Evolutionary conservation across 495 filamentous ascomycete species (phyloP).

Genomic region (Tuber brumale): DNA sequence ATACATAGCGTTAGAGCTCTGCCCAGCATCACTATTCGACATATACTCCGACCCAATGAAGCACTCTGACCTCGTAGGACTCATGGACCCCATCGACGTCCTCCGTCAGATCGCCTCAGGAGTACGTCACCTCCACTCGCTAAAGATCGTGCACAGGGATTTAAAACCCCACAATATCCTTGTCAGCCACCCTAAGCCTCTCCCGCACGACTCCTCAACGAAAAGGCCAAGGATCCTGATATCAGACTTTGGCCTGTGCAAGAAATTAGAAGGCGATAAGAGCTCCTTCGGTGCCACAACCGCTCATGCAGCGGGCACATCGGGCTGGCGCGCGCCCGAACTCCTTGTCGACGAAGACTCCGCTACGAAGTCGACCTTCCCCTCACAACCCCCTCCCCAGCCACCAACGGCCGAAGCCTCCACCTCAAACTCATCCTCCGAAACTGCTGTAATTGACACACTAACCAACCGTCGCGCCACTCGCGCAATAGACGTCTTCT

Average conservation of each 20-base stretch:
- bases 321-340: conserved; percentile 93
- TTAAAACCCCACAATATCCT: conserved; percentile 97
- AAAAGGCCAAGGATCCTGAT: conserved; percentile 73
- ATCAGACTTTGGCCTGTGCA: conserved; percentile 95
- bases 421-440: conserved; percentile 49
- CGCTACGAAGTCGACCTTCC: conserved; percentile 26
- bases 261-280: conserved; percentile 92
- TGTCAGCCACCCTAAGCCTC: conserved; percentile 53
- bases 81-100: conserved; percentile 57
- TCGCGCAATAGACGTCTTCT: conserved; percentile 93
- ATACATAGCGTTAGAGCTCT: conserved; percentile 95
- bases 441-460: conserved; percentile 56
- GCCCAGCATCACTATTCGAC: conserved; percentile 85
- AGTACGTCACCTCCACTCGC: conserved; percentile 76
- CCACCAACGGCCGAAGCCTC: conserved; percentile 45
- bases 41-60: conserved; percentile 65
- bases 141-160: conserved; percentile 94
- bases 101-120: conserved; percentile 82
- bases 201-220: conserved; percentile 46
- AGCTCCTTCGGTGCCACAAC: conserved; percentile 93
- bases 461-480: conserved; percentile 75
- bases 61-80: conserved; percentile 52
- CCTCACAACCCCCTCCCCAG: conserved; percentile 24
- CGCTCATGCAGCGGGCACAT: conserved; percentile 68
- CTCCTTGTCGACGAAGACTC: conserved; percentile 73